phyloP scores from a whole-genome alignment of 2,329 filamentous ascomycete genomes.

The Sporothrix sp. region DNA sequence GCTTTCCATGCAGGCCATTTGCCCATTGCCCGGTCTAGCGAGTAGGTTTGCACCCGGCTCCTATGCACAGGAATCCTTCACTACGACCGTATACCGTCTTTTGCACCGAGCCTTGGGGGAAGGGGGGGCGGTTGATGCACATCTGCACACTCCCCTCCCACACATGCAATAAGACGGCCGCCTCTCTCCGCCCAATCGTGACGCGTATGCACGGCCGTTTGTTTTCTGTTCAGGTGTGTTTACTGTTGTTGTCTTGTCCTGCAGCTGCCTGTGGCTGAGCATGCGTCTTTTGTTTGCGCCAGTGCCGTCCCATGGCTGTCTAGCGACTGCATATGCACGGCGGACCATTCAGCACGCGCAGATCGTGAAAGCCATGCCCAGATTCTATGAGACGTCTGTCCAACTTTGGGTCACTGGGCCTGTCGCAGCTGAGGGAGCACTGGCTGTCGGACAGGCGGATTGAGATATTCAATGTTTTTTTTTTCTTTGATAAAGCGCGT shows the following conservation, averaged over 20 bases:
- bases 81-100: neutral
- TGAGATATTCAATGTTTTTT: too few relatives aligned
- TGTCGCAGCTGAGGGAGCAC: too few relatives aligned
- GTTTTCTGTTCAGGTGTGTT: neutral
- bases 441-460: too few relatives aligned
- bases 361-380: too few relatives aligned
- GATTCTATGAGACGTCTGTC: too few relatives aligned
- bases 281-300: neutral
- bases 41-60: neutral
- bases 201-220: neutral
- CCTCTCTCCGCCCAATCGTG: conserved; percentile 2
- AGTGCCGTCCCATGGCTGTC: too few relatives aligned
- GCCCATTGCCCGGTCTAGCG: neutral
- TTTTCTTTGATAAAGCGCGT: too few relatives aligned
- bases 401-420: too few relatives aligned
- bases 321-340: too few relatives aligned
- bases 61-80: conserved; percentile 3
- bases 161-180: too few relatives aligned
- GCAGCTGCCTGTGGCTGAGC: neutral
- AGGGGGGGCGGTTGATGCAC: neutral
- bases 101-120: neutral
- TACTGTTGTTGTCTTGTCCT: neutral
- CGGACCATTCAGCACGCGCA: too few relatives aligned
- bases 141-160: neutral
- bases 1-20: neutral